Percentiles rank a stretch among this genome's conserved stretches.
These are phyloP conservation scores for Boechera divaricarpa DNA, from an alignment of 345 rosid species.

Conservation along the genomic window DNA sequence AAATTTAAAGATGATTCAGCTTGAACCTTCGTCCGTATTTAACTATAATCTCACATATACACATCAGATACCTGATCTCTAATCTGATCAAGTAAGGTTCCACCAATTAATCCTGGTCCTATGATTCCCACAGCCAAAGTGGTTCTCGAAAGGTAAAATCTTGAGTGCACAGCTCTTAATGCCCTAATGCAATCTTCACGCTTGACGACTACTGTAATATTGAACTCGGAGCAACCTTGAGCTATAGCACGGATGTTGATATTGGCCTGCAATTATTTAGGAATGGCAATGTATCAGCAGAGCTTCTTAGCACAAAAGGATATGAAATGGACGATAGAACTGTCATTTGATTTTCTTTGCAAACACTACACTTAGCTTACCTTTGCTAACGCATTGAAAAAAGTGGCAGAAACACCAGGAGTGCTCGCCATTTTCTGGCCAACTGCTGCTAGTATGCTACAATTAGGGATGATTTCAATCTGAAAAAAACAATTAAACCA, in stretches of 20 bases:
- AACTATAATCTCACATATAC: slow-evolving; percentile 5
- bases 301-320: slow-evolving; percentile 19
- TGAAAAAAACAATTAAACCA: slow-evolving; percentile 44
- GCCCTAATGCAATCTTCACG: slow-evolving; percentile 95
- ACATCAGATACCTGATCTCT: slow-evolving; percentile 73
- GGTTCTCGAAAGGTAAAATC: slow-evolving; percentile 91
- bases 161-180: slow-evolving; percentile 91
- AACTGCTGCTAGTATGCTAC: slow-evolving; percentile 96
- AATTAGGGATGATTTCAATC: slow-evolving; percentile 82
- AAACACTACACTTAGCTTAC: slow-evolving; percentile 49
- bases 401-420: slow-evolving; percentile 89
- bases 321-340: neutral
- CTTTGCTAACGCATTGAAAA: slow-evolving; percentile 94
- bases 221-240: slow-evolving; percentile 99
- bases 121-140: slow-evolving; percentile 90
- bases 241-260: slow-evolving; percentile 94
- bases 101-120: slow-evolving; percentile 96
- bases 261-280: slow-evolving; percentile 68
- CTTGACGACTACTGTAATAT: slow-evolving; percentile 81
- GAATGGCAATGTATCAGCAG: slow-evolving; percentile 20
- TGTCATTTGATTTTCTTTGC: neutral
- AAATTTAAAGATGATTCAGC: neutral
- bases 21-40: slow-evolving; percentile 3
- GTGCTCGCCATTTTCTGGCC: slow-evolving; percentile 99
- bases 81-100: slow-evolving; percentile 87